Conservation (phyloP, 192 early-diverging fungal genomes). For the Helicostylum pulchrum region DNA sequence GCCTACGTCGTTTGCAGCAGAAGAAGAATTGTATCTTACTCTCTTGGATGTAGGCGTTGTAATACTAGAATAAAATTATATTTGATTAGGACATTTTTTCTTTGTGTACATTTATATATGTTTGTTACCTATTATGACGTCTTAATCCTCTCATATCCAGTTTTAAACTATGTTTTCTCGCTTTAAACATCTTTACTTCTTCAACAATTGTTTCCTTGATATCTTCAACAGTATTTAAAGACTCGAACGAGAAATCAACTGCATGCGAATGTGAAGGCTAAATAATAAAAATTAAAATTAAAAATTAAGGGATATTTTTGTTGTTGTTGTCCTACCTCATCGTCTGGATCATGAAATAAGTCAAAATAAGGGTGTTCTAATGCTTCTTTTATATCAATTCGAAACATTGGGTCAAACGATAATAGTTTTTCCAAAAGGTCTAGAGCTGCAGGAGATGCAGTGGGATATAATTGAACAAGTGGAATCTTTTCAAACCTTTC, state of each 20-base stretch:
- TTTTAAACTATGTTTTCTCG: slow-evolving; percentile 19
- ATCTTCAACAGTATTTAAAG: slow-evolving; percentile 61
- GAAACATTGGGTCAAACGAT: slow-evolving; percentile 78
- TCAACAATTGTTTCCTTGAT: slow-evolving; percentile 44
- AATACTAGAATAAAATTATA: slow-evolving; percentile 7
- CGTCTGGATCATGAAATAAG: slow-evolving; percentile 42
- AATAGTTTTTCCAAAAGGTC: slow-evolving; percentile 88
- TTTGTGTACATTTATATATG: not conserved
- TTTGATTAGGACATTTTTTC: not conserved
- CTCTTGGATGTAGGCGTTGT: slow-evolving; percentile 7
- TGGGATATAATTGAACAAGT: slow-evolving; percentile 82
- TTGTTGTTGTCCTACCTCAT: slow-evolving; percentile 18
- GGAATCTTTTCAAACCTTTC: slow-evolving; percentile 77
- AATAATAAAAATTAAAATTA: not conserved
- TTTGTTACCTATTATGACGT: slow-evolving; percentile 18
- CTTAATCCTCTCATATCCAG: slow-evolving; percentile 19
- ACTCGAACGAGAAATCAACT: slow-evolving; percentile 83
- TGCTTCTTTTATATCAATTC: slow-evolving; percentile 89
- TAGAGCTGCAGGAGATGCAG: slow-evolving; percentile 56
- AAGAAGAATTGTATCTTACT: not conserved
- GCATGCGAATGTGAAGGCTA: slow-evolving; percentile 54
- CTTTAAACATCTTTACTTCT: slow-evolving; percentile 25
- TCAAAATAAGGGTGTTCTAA: slow-evolving; percentile 89
- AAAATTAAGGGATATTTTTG: not conserved
- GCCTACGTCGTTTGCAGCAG: not conserved